phyloP scores from a whole-genome alignment of 345 rosid genomes.

The Brassica nigra region DNA sequence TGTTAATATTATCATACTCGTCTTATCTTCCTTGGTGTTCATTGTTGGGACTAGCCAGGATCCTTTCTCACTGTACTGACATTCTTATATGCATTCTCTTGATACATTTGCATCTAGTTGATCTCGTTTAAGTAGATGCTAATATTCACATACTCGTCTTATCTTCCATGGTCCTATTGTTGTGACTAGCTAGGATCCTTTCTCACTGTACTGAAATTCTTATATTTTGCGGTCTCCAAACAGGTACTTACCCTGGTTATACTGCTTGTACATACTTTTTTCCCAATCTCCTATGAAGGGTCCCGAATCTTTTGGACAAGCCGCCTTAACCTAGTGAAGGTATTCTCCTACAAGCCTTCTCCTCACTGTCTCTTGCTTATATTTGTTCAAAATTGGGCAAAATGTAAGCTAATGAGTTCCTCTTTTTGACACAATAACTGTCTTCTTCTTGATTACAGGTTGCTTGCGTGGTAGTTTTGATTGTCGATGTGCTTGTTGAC shows the following conservation, averaged over 20 bases:
- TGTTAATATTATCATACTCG: neutral
- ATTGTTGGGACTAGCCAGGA: neutral
- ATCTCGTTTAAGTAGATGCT: neutral
- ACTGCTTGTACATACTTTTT: constrained; percentile 64
- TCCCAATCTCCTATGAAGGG: constrained; percentile 83
- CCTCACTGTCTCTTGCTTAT: constrained; percentile 18
- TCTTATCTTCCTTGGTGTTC: neutral
- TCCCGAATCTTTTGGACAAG: constrained; percentile 58
- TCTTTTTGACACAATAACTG: neutral
- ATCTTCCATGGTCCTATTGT: neutral
- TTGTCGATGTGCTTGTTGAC: constrained; percentile 75
- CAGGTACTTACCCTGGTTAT: constrained; percentile 58
- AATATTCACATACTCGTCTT: neutral
- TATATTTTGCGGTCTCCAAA: neutral
- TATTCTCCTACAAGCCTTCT: constrained; percentile 28
- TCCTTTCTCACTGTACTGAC: constrained; percentile 19
- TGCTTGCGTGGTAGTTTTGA: constrained; percentile 58
- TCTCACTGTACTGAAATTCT: constrained; percentile 20
- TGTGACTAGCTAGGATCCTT: neutral
- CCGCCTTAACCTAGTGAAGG: constrained; percentile 68
- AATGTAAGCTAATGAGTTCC: neutral
- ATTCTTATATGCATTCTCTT: neutral
- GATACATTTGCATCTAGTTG: neutral
- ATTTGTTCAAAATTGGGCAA: neutral
- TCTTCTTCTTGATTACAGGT: constrained; percentile 59